Percentiles rank a stretch among this genome's conserved stretches.
These are phyloP conservation scores for Mycena pura DNA, from an alignment of 768 basidiomycete genomes.

Conservation along the genomic window DNA sequence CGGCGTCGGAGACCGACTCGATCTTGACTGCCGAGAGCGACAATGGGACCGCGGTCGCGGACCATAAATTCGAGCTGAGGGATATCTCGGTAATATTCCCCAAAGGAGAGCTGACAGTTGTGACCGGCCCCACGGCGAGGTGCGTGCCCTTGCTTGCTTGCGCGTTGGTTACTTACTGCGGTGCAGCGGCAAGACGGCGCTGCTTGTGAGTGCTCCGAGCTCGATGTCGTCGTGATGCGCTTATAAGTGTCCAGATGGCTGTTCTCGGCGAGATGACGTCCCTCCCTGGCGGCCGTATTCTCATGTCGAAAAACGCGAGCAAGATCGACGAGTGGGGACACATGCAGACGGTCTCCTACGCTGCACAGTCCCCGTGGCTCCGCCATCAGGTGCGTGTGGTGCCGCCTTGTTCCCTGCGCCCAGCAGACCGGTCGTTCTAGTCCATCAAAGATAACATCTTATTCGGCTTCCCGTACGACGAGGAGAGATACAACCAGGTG, in stretches of 20 bases:
- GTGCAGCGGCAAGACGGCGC: conserved; percentile 76
- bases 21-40: conserved; percentile 4
- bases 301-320: conserved; percentile 68
- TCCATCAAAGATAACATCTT: conserved; percentile 84
- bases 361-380: conserved; percentile 76
- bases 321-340: conserved; percentile 65
- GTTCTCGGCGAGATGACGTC: conserved; percentile 76
- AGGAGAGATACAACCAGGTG: conserved; percentile 76
- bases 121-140: conserved; percentile 79
- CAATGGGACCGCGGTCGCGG: conserved; percentile 23
- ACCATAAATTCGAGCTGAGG: conserved; percentile 67
- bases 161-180: background rate
- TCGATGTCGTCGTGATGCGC: background rate
- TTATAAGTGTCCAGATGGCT: conserved; percentile 56
- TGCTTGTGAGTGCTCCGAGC: conserved; percentile 56
- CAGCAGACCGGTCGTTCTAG: too few species aligned
- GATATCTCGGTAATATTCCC: conserved; percentile 78
- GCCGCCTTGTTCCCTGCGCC: background rate
- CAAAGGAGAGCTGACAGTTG: conserved; percentile 68
- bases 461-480: conserved; percentile 75
- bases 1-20: background rate
- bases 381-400: conserved; percentile 46
- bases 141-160: background rate
- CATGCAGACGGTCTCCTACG: conserved; percentile 72
- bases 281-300: conserved; percentile 54